Conservation (phyloP, 257 asterid species). For the Jacaranda copaia region DNA sequence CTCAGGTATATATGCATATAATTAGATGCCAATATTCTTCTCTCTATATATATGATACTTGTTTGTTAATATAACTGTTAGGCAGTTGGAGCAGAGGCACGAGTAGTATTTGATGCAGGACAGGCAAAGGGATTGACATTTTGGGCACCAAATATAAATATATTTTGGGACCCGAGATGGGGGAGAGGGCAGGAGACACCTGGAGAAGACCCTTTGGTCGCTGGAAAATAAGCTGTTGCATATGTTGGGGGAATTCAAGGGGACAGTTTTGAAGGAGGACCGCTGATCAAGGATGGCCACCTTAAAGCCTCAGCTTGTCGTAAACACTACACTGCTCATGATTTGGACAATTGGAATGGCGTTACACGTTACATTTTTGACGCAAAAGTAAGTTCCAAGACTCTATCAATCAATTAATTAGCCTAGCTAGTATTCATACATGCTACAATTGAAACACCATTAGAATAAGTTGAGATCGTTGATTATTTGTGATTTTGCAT, state of each 20-base stretch:
- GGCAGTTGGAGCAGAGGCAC: constrained; percentile 75
- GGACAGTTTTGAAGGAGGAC: constrained; percentile 67
- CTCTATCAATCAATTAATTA: not conserved
- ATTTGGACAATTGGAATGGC: constrained; percentile 77
- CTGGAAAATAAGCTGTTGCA: constrained; percentile 67
- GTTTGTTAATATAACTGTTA: constrained; percentile 27
- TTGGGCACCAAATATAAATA: constrained; percentile 87
- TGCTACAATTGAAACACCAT: too few relatives aligned
- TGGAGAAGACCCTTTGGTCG: constrained; percentile 75
- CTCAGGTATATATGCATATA: constrained; percentile 45
- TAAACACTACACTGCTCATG: constrained; percentile 80
- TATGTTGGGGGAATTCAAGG: constrained; percentile 84
- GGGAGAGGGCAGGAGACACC: constrained; percentile 92
- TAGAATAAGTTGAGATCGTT: not conserved
- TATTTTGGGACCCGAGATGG: constrained; percentile 87
- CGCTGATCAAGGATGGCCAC: constrained; percentile 41
- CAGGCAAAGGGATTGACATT: constrained; percentile 79
- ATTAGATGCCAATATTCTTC: not conserved
- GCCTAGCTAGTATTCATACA: too few relatives aligned
- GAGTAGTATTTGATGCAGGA: constrained; percentile 75
- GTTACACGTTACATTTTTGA: constrained; percentile 59
- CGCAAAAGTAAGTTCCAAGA: constrained; percentile 51
- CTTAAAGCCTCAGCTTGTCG: constrained; percentile 83
- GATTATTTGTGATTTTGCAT: not conserved
- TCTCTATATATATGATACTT: too few relatives aligned